Evolutionary conservation across 176 grass and related monocot species (phyloP).

Genomic region (Alloteropsis semialata): DNA sequence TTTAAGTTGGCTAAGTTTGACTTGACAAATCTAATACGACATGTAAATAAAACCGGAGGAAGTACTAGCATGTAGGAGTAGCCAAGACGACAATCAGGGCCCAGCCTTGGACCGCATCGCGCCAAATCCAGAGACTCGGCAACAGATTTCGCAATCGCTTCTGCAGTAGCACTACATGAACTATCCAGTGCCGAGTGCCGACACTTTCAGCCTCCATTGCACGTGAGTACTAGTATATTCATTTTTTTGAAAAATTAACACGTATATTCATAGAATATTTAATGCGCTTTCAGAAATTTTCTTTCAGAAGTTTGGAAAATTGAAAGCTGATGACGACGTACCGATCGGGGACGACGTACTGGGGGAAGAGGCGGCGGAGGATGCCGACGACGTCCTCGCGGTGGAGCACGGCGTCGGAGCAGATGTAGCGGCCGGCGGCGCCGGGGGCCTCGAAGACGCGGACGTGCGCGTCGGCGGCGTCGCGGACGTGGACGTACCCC

Average conservation of each 20-base stretch:
- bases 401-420: slow-evolving; percentile 60
- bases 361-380: slow-evolving; percentile 57
- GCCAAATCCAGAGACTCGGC: background rate
- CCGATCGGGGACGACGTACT: slow-evolving; percentile 59
- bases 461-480: slow-evolving; percentile 64
- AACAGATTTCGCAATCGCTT: background rate
- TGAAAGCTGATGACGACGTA: no score
- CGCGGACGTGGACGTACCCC: slow-evolving; percentile 79
- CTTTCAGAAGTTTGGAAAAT: no score
- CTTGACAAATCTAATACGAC: no score
- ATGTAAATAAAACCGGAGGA: no score
- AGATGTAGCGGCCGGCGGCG: slow-evolving; percentile 61
- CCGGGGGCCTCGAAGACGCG: slow-evolving; percentile 55
- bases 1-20: no score
- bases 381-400: slow-evolving; percentile 58
- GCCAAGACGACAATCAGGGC: background rate
- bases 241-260: no score
- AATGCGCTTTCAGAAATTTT: no score
- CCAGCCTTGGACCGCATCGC: background rate
- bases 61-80: background rate
- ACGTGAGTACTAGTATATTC: no score
- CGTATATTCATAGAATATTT: no score
- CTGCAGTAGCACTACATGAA: no score
- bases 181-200: no score
- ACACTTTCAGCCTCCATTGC: no score